Base-by-base conservation (phyloP, 805 yeast genomes). In the Metschnikowia continentalis region DNA sequence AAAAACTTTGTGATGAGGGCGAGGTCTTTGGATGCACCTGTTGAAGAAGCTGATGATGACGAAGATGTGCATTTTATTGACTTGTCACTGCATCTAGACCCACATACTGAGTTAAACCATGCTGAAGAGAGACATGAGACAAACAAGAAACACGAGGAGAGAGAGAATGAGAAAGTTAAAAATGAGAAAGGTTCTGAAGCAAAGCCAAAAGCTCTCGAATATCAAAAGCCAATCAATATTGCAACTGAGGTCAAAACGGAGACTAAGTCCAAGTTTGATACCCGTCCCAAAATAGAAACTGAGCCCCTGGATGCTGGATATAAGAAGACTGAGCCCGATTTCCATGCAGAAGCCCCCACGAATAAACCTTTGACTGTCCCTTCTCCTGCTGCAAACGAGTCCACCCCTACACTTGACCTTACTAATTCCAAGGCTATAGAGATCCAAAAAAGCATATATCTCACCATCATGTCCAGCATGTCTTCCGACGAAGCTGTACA, bases 401-500 rank as follows among this genome's bases (percentile, higher is more conserved):
- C 22, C 15, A 39, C 39, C 6, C 26, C 22, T n/a, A 32, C 47
- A 15, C 32, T 44, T 15, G 97, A 91, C 65, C 67, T 86, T 74
- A 87, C 96, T 0, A 85, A 85, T 43, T 69, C 83, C 0, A 81
- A 81, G 23, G 67, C 83, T 32, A 72, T 82, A 1, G 81, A 83
- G 46, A 82, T 82, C 57, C 89, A 89, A 58, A 89, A 89, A 59
- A 79, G 79, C 1, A 86, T 92, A 2, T 92, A 92, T 60, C 70
- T 91, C 30, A 85, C 92, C 0, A 72, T 94, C 8, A 90, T 88
- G 85, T 89, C 97, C 20, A 83, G 96, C 53, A 80, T 92, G 84
- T 84, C 95, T 0, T 83, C 91, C 5, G 96, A 89, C 57, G 99
- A 94, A 71, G 92, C 96, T 0, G 90, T 89, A 1, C 98, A 91